Percentiles rank a stretch among this genome's conserved stretches.
Conservation (phyloP, 2,329 filamentous ascomycete species). For the Arthrocladium fulminans region DNA sequence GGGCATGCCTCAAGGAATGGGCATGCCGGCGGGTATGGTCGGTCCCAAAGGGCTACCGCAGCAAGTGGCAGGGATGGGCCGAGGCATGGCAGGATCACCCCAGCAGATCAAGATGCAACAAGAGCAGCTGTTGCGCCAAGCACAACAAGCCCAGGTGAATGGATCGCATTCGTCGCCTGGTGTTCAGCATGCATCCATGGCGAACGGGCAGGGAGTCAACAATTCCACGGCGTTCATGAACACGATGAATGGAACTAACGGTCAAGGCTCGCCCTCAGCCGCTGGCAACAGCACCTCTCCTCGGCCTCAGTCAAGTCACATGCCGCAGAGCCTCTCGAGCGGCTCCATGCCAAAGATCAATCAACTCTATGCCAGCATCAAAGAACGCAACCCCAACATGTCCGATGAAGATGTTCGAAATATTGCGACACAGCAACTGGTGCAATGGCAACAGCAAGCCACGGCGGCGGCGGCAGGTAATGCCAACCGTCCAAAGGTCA, state of each 20-base stretch:
- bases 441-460: conserved; percentile 37
- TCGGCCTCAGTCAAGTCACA: conserved; percentile 32
- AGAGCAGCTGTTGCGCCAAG: conserved; percentile 26
- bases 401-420: conserved; percentile 46
- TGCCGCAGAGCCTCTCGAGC: conserved; percentile 42
- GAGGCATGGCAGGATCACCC: conserved; percentile 32
- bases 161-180: conserved; percentile 39
- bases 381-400: conserved; percentile 43
- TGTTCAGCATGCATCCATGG: conserved; percentile 29
- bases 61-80: conserved; percentile 43
- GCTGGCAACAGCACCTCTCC: conserved; percentile 38
- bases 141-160: conserved; percentile 32
- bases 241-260: conserved; percentile 35
- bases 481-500: conserved; percentile 29
- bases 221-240: conserved; percentile 36
- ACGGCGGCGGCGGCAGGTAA: conserved; percentile 27
- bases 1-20: conserved; percentile 34
- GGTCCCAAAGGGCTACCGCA: conserved; percentile 50
- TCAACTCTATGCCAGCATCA: conserved; percentile 45
- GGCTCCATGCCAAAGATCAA: conserved; percentile 48
- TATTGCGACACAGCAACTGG: conserved; percentile 44
- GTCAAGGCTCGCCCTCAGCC: conserved; percentile 36
- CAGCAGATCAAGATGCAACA: conserved; percentile 39
- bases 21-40: conserved; percentile 47
- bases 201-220: conserved; percentile 33